Base-by-base conservation (phyloP, 805 yeast species). In the Lipomyces yamadae region DNA sequence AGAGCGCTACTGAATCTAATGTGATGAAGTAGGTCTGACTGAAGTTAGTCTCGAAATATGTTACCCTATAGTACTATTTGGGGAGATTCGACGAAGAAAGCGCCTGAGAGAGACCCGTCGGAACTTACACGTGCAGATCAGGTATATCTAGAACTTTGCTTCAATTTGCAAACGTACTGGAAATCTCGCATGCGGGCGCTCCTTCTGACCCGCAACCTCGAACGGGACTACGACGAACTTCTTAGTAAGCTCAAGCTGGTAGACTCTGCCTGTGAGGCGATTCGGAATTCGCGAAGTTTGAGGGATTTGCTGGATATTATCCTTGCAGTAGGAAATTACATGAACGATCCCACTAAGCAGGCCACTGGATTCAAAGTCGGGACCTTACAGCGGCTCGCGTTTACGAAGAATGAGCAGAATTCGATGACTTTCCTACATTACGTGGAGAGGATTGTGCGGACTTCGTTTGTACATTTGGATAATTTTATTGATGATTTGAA, bases 331-430 rank as follows among this genome's bases (percentile, higher is more conserved):
- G 99, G 99, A 66, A 95, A 95, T 77, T 94, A 88, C 76, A 95
- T 95, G 99, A 95, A 96, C 76, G 97, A 92, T 74, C 81, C 86
- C n/a, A 82, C 91, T 1, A 93, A 92, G 73, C 97, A 92, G 76
- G 98, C 98, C 0, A 84, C 85, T 71, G 99, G 99, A 2, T 96
- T 96, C 82, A 89, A 90, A 74, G 81, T 95, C 67, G 88, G 91
- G 56, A 91, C 97, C n/a, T 82, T 95, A 62, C 97, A 92, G 74
- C 81, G 98, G 72, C 82, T 95, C 66, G 91, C 89, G 39, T 92
- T 96, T 72, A 88, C 96, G 79, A 95, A 95, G 76, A 97, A 94
- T 78, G 92, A 89, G 34, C 85, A 87, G 66, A 93, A 94, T 76
- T 85, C 92, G 4, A 87, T 90, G 88, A 91, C 96, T 0, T 93